Evolutionary conservation across 768 basidiomycete species (phyloP), one percentile per base, ranked within the genome.

Genomic region (Suillus paluster): DNA sequence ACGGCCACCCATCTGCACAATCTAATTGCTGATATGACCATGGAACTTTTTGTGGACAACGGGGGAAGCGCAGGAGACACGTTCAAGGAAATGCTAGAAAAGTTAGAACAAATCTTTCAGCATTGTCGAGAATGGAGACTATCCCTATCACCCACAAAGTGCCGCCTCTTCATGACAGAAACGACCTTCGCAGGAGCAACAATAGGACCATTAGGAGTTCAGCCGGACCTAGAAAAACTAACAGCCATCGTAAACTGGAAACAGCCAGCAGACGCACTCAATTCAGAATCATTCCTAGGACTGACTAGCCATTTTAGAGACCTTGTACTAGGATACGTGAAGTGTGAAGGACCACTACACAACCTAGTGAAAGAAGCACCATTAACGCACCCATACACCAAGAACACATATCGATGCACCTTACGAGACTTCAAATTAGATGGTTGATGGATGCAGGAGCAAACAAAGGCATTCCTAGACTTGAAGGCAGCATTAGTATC

Each of bases 11-110:
- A 58, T 1, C 48, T 78, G 4, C 60, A 70, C 1, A 75, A 77
- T 53, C 45, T 77, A 5, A 49, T 77, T 2, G 67, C 69, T 1
- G 56, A 65, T 1, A 42, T 54, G 1, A 50, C 62, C 0, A 39
- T 79, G 19, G 77, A 79, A 53, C 61, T 76, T 5, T 80, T 80
- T 27, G 77, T 82, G 0, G 79, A 83, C 49, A 77, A 83, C 59
- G 73, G 78, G 0, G 75, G 72, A 0, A 44, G 70, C 8, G 72
- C 74, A 19, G 74, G 65, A 1, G 72, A 81, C 65, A 53, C 44
- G 1, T 80, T 81, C 57, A 67, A 71, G 4, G 68, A 67, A 25
- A 64, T 65, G 33, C 30, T 78, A 38, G 25, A 1, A 6, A 69
- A 74, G 1, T 56, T 81, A 5, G 25, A 63, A 1, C 30, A 36